Base-by-base conservation (phyloP, 1,284 basidiomycete genomes). In the Cystobasidium pallidum region DNA sequence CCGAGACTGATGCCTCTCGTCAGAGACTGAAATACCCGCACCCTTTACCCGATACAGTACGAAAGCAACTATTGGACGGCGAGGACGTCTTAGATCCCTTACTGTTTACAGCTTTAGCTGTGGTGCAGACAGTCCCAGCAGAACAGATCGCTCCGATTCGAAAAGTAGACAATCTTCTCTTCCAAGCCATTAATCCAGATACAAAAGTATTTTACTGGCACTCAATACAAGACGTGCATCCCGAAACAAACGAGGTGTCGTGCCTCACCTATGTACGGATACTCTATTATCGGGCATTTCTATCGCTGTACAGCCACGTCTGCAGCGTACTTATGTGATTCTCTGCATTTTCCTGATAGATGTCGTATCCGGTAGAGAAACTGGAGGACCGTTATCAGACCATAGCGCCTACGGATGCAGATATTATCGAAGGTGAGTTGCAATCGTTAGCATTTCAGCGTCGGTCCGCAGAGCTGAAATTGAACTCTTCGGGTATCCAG, bases 171-270 rank as follows among this genome's bases (percentile, higher is more conserved):
- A 47, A 39, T 39, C 32, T 73, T 1, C 55, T 73, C 1, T 73
- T 73, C 36, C 71, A 73, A 49, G 63, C 55, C 15, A 66, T 73
- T n/a, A 30, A 73, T 26, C 71, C 71, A 21, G 71, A 73, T 26
- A 58, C 64, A 2, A 61, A 61, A 11, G 43, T 52, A 19, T 73
- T 73, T 49, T 54, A 66, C 39, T 73, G 71, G 71, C 58, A 67
- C 45, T 66, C 64, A 0, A 57, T 67, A 13, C 71, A 67, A n/a
- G 63, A 72, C 36, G 55, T 72, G 17, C 45, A 66, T 32, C 63
- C 63, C 6, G 71, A 58, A n/a, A 59, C 63, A 19, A 62, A 73
- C 39, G 41, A 66, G 15, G 63, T 66, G 28, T 59, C 63, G 13
- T 51, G 59, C 32, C 41, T 72, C 19, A 72, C 70, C 2, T 67